phyloP scores from a whole-genome alignment of 495 filamentous ascomycete species.

The Aspergillus haitiensis region DNA sequence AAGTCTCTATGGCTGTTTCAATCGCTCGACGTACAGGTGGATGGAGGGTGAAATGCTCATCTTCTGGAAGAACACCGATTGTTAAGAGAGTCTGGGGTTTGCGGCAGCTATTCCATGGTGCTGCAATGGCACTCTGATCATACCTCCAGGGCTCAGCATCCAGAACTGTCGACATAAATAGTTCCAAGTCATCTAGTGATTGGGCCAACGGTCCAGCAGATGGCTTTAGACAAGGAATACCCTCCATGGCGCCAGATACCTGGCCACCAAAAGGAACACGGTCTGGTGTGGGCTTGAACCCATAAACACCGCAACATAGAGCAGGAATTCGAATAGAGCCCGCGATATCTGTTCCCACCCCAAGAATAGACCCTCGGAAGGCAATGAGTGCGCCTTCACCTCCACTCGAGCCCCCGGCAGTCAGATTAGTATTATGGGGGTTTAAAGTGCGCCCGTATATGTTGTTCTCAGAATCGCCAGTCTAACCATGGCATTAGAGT shows the following conservation, averaged over 20 bases:
- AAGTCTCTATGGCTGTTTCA: constrained; percentile 38
- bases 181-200: constrained; percentile 36
- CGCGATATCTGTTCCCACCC: constrained; percentile 66
- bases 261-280: constrained; percentile 49
- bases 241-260: constrained; percentile 41
- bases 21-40: constrained; percentile 54
- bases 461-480: constrained; percentile 43
- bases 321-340: constrained; percentile 65
- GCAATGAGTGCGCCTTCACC: constrained; percentile 65
- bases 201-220: constrained; percentile 41
- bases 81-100: constrained; percentile 28
- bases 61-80: constrained; percentile 55
- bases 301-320: constrained; percentile 61
- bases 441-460: constrained; percentile 52
- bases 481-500: constrained; percentile 25
- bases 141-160: constrained; percentile 22
- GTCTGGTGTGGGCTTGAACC: constrained; percentile 57
- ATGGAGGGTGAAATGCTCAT: constrained; percentile 53
- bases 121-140: constrained; percentile 18
- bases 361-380: constrained; percentile 57
- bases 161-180: constrained; percentile 27
- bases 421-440: constrained; percentile 53
- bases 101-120: constrained; percentile 20
- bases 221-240: constrained; percentile 43
- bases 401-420: constrained; percentile 58